Base-by-base conservation (phyloP, 768 basidiomycete genomes). In the Kwoniella mangroviensis region DNA sequence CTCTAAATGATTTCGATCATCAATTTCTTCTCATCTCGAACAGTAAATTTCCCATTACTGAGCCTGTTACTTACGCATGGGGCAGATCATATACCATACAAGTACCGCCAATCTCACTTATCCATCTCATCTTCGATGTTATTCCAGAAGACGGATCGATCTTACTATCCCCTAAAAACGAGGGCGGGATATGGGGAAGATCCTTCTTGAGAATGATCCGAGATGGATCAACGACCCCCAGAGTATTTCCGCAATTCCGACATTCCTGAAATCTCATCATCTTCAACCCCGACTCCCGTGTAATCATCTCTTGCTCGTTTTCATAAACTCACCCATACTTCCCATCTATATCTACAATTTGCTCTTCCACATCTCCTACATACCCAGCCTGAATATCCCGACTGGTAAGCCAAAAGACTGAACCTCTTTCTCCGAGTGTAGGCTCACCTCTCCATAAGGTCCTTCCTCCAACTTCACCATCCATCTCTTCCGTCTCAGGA, bases 281-380 rank as follows among this genome's bases (percentile, higher is more conserved):
- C 34, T 1, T 34, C 6, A 34, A 34, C 34, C 34, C 9, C 4
- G 34, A 34, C 34, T 34, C 34, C 9, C 6, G 6, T 7, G 34
- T 34, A 34, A 34, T 5, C 9, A 34, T 34, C 6, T 34, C 34
- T 34, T 34, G 34, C 34, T 34, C 34, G 34, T 34, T 11, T 21
- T 24, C 19, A 17, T 13, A 13, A 2, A 43, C 77, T 69, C 62
- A 75, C 77, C 77, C 75, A 75, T 17, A 73, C 71, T 56, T 79
- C 75, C 77, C 77, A 79, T 40, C 75, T 64, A 45, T 66, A 79
- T 60, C 77, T 68, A 62, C 75, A 73, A 64, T 79, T 79, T 5
- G 77, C 77, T 41, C 77, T 69, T 5, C 77, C 77, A 45, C 77
- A 79, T 41, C 26, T 28, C 51, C 61, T 64, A 54, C 77, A 79